Percentiles rank a stretch among this genome's conserved stretches.
phyloP scores from a whole-genome alignment of 495 filamentous ascomycete species.

The Podospora anserina region DNA sequence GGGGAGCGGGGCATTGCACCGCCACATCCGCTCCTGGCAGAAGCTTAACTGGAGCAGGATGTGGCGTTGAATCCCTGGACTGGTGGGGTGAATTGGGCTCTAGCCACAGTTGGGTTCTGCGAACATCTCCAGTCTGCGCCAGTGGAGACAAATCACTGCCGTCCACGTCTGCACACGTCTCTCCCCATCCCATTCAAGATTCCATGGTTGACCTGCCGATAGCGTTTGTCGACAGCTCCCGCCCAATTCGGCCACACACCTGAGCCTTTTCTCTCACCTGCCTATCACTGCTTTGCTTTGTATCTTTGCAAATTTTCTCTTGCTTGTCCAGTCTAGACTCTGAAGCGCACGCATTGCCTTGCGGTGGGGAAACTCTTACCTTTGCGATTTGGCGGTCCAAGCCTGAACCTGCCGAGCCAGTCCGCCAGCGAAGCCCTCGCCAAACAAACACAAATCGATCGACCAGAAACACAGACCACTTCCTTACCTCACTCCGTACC shows the following conservation, averaged over 20 bases:
- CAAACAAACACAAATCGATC: not conserved
- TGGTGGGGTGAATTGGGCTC: not conserved
- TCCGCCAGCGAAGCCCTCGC: not conserved
- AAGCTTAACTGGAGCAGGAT: not conserved
- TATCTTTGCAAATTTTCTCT: slow-evolving; percentile 1
- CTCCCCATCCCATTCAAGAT: not conserved
- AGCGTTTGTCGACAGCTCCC: slow-evolving; percentile 10
- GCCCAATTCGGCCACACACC: not conserved
- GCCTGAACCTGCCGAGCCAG: not conserved
- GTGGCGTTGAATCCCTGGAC: not conserved
- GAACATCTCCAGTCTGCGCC: not conserved
- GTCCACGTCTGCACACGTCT: slow-evolving; percentile 30
- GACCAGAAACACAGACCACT: not conserved
- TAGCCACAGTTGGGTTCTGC: not conserved
- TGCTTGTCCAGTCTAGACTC: not conserved
- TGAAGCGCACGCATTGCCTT: slow-evolving; percentile 4
- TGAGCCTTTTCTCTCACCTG: not conserved
- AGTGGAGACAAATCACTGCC: slow-evolving; percentile 28
- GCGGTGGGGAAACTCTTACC: slow-evolving; percentile 10
- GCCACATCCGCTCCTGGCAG: slow-evolving; percentile 14
- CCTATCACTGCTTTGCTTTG: not conserved
- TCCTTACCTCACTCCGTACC: not conserved
- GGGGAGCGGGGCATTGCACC: not conserved
- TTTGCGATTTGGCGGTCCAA: not conserved
- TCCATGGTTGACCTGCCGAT: not conserved